Evolutionary conservation across 495 filamentous ascomycete species (phyloP).

Genomic region (Jackrogersella minutella): DNA sequence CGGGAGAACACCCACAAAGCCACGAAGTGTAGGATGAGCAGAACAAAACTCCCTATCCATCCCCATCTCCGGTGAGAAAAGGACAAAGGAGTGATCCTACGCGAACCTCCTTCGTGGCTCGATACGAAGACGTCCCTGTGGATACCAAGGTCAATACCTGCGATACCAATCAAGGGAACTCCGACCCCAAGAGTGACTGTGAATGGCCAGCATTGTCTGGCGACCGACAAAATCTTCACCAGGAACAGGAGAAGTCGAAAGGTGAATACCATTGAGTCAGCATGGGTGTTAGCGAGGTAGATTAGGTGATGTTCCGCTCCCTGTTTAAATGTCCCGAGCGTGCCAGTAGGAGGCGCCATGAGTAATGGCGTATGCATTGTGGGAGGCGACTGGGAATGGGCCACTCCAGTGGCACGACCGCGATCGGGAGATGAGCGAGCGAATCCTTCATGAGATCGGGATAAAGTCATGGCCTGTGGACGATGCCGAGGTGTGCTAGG

Average conservation of each 20-base stretch:
- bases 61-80: conserved; percentile 42
- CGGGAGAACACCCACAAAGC: conserved; percentile 48
- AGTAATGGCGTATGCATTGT: conserved; percentile 58
- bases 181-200: conserved; percentile 46
- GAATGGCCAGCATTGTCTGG: conserved; percentile 56
- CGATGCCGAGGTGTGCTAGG: conserved; percentile 46
- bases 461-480: conserved; percentile 43
- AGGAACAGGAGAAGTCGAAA: conserved; percentile 49
- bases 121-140: conserved; percentile 11
- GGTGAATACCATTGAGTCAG: conserved; percentile 35
- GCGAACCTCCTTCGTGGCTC: conserved; percentile 18
- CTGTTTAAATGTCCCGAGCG: conserved; percentile 50
- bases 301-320: conserved; percentile 41
- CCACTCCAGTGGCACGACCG: conserved; percentile 25
- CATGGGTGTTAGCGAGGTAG: conserved; percentile 27
- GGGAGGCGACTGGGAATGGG: conserved; percentile 44
- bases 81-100: conserved; percentile 12
- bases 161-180: conserved; percentile 48
- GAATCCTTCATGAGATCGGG: conserved; percentile 49
- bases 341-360: conserved; percentile 64
- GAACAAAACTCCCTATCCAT: conserved; percentile 48
- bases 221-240: conserved; percentile 52
- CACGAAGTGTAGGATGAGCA: conserved; percentile 51
- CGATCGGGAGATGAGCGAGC: conserved; percentile 30
- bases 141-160: conserved; percentile 51